Percentiles rank a stretch among this genome's conserved stretches.
Evolutionary conservation across 2,329 filamentous ascomycete genomes (phyloP).

Genomic region (Fusarium anguioides): DNA sequence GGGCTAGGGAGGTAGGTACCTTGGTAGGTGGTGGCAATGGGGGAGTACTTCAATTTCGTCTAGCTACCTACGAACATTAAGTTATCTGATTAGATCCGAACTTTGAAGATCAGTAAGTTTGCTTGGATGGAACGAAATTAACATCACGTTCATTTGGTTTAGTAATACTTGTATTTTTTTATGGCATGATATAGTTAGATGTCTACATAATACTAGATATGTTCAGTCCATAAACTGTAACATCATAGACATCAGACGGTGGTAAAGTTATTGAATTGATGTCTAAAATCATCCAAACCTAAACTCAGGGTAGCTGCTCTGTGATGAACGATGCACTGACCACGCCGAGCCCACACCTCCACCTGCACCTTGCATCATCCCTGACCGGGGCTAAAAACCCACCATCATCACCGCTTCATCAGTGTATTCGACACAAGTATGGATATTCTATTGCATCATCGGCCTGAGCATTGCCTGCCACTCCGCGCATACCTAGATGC

Average conservation of each 20-base stretch:
- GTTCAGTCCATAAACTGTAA: background rate
- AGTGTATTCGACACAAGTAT: background rate
- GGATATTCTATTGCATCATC: background rate
- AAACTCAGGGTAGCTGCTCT: background rate
- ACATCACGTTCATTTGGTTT: background rate
- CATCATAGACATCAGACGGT: too few species aligned
- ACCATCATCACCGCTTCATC: slow-evolving; percentile 26
- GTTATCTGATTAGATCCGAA: slow-evolving; percentile 32
- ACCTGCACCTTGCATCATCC: slow-evolving; percentile 39
- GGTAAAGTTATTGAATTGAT: background rate
- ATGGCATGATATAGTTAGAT: background rate
- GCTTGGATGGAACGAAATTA: background rate
- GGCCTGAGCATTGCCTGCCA: background rate
- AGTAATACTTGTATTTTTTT: background rate
- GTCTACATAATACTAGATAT: background rate
- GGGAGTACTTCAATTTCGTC: slow-evolving; percentile 2
- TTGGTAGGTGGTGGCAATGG: background rate
- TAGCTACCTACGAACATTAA: slow-evolving; percentile 16
- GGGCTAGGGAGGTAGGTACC: background rate
- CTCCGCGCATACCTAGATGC: background rate
- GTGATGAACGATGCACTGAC: slow-evolving; percentile 14
- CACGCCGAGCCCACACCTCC: slow-evolving; percentile 35
- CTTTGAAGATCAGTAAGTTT: slow-evolving; percentile 8
- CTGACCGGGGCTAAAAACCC: slow-evolving; percentile 14
- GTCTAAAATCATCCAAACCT: background rate